Percentiles rank a stretch among this genome's conserved stretches.
Conservation (phyloP, 148 eudicot genomes). For the Agrostemma githago region DNA sequence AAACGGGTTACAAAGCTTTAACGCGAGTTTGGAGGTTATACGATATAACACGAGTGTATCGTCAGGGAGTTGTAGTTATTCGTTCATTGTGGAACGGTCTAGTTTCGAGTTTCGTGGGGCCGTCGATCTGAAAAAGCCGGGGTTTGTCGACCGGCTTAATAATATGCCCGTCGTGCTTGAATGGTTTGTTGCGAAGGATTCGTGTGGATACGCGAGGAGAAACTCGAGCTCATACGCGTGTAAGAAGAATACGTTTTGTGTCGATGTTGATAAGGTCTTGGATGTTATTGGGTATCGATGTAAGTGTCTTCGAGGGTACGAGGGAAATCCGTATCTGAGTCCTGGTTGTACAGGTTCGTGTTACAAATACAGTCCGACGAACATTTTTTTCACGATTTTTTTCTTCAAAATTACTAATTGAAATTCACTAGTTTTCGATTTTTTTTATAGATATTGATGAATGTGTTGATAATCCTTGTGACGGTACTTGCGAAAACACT, state of each 20-base stretch:
- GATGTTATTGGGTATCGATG: conserved; percentile 19
- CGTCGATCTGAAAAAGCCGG: conserved; percentile 2
- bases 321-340: conserved; percentile 30
- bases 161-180: conserved; percentile 19
- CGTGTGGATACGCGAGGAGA: conserved; percentile 14
- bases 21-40: conserved; percentile 5
- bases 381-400: too few species aligned
- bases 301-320: conserved; percentile 14
- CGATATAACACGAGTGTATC: conserved; percentile 11
- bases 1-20: conserved; percentile 13
- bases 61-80: conserved; percentile 20
- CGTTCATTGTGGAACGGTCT: conserved; percentile 13
- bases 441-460: conserved; percentile 15
- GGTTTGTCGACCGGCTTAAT: neutral
- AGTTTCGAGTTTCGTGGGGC: conserved; percentile 16
- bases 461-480: conserved; percentile 22
- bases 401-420: too few species aligned
- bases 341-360: conserved; percentile 28
- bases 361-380: too few species aligned
- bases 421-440: too few species aligned
- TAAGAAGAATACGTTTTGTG: conserved; percentile 11
- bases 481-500: conserved; percentile 12
- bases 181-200: conserved; percentile 22
- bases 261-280: conserved; percentile 14
- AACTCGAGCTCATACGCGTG: conserved; percentile 21